Conservation (phyloP, 2,329 filamentous ascomycete genomes). For the Aureobasidium mangrovei region DNA sequence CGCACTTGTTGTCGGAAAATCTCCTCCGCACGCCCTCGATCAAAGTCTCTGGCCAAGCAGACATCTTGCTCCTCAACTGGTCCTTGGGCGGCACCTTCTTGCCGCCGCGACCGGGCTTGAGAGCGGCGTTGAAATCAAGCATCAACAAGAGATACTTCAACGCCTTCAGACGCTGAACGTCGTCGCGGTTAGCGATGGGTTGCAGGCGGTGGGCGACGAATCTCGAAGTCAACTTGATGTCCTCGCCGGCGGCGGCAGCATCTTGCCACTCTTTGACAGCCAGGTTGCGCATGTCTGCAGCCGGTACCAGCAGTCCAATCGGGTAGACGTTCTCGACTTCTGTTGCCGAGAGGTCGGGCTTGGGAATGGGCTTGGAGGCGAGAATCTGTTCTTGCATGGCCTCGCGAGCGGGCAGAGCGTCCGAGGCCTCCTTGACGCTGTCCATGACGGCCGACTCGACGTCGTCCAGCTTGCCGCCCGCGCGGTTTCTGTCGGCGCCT, state of each 20-base stretch:
- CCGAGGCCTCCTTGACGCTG: conserved; percentile 52
- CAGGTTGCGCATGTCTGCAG: conserved; percentile 57
- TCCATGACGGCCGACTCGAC: conserved; percentile 53
- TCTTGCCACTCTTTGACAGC: conserved; percentile 69
- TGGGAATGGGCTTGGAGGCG: conserved; percentile 63
- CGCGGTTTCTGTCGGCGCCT: conserved; percentile 34
- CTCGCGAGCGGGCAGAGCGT: conserved; percentile 58
- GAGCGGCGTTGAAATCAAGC: conserved; percentile 38
- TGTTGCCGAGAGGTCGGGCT: conserved; percentile 56
- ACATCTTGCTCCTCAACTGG: conserved; percentile 50
- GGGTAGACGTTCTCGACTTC: conserved; percentile 67
- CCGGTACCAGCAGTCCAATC: conserved; percentile 55
- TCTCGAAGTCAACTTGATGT: conserved; percentile 49
- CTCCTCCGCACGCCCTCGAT: conserved; percentile 59
- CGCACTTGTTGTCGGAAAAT: conserved; percentile 51
- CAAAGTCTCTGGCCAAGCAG: conserved; percentile 50
- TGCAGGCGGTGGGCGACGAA: conserved; percentile 59
- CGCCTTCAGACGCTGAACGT: conserved; percentile 40
- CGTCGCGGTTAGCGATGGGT: conserved; percentile 45
- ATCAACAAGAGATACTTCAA: conserved; percentile 41
- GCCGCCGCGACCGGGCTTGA: conserved; percentile 28
- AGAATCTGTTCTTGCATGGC: conserved; percentile 57
- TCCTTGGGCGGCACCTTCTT: conserved; percentile 52
- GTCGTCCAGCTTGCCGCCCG: conserved; percentile 41
- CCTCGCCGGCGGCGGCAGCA: conserved; percentile 49